phyloP scores from a whole-genome alignment of 2,329 filamentous ascomycete species.

The Paraphaeosphaeria sporulosa region DNA sequence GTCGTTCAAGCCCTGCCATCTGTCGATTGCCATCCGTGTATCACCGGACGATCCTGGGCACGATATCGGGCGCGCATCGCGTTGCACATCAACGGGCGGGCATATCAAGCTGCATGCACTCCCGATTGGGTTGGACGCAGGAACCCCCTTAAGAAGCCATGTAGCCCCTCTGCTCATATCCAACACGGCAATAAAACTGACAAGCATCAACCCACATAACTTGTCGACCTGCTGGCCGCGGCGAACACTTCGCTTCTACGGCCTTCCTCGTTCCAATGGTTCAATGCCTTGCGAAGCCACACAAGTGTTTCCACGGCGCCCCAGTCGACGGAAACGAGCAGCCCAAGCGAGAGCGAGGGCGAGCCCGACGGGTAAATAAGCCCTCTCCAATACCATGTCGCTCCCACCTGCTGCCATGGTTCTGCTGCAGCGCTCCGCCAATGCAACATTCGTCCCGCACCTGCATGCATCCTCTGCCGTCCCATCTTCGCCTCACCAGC shows the following conservation, averaged over 20 bases:
- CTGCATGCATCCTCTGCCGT: constrained; percentile 4
- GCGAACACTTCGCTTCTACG: background rate
- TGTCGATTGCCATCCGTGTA: background rate
- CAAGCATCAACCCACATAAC: too few species aligned
- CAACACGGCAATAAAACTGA: background rate
- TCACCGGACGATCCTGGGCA: background rate
- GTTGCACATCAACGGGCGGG: constrained; percentile 2
- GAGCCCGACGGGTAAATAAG: background rate
- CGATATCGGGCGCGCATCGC: background rate
- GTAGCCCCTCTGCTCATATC: background rate
- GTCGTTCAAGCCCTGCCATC: background rate
- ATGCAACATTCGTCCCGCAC: constrained; percentile 11
- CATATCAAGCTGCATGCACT: constrained; percentile 3
- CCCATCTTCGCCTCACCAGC: constrained; percentile 1
- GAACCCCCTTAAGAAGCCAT: background rate
- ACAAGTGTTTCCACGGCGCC: background rate
- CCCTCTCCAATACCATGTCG: background rate
- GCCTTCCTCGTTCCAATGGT: background rate
- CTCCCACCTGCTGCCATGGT: background rate
- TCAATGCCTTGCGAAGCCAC: too few species aligned
- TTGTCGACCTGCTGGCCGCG: background rate
- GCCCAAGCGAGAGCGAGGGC: background rate
- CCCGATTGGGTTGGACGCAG: background rate
- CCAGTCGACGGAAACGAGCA: background rate
- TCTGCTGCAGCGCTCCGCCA: constrained; percentile 1